A percentile compares a stretch with the other conserved stretches of the same genome.
phyloP scores from a whole-genome alignment of 169 alveolate genomes.

The Miamiensis avidus region DNA sequence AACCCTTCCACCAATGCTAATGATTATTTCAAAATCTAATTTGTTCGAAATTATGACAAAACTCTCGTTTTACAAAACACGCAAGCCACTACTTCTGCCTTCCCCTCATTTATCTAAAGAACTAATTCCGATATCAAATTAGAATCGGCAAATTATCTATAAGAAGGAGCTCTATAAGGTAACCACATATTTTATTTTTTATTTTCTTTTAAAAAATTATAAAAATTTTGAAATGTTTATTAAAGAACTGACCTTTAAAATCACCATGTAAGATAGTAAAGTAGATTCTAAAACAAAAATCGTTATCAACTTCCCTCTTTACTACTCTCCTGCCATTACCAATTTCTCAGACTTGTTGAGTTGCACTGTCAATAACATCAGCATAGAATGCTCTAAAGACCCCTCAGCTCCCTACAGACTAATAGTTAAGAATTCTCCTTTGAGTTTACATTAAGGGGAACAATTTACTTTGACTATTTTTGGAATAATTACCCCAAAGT shows the following conservation, averaged over 20 bases:
- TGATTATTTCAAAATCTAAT: neutral
- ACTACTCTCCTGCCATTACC: constrained; percentile 9
- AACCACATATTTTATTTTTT: no score
- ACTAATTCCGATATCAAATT: constrained; percentile 12
- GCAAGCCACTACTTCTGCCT: neutral
- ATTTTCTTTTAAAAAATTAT: no score
- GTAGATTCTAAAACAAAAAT: neutral
- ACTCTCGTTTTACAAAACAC: constrained; percentile 8
- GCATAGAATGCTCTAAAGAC: neutral
- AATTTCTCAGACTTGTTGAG: neutral
- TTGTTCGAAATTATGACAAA: constrained; percentile 14
- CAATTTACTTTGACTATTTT: neutral
- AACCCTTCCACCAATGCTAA: constrained; percentile 7
- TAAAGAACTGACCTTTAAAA: neutral
- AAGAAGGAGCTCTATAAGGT: constrained; percentile 18
- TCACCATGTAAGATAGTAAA: constrained; percentile 1
- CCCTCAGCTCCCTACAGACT: constrained; percentile 3
- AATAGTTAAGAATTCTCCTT: constrained; percentile 2
- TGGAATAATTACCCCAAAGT: constrained; percentile 9
- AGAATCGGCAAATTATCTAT: constrained; percentile 6
- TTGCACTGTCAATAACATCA: constrained; percentile 7
- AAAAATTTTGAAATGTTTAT: no score
- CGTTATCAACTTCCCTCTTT: constrained; percentile 12
- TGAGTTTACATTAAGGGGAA: neutral
- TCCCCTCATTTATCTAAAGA: neutral